Percentiles rank a stretch among this genome's conserved stretches.
phyloP scores from a whole-genome alignment of 225 moss, liverwort and hornwort genomes.

The Thuidium tamariscinum region DNA sequence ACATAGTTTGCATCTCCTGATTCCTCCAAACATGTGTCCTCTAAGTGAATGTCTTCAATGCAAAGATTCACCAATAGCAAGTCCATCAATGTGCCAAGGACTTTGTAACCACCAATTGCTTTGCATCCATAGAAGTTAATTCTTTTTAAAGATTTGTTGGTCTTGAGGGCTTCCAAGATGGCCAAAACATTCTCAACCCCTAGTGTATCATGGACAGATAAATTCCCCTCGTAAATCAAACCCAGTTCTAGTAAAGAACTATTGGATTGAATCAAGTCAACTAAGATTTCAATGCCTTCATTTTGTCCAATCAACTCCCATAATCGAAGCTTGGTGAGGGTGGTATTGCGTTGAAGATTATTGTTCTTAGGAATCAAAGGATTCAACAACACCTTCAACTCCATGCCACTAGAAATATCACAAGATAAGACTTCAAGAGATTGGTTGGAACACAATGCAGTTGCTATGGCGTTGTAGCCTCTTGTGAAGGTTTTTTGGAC shows the following conservation, averaged over 20 bases:
- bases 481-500: rapidly evolving
- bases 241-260: rapidly evolving
- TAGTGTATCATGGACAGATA: rapidly evolving
- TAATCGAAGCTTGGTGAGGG: rapidly evolving
- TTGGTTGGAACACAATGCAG: not conserved
- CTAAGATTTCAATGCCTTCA: not conserved
- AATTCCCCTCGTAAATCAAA: rapidly evolving
- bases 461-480: not conserved
- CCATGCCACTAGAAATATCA: not conserved
- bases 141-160: not conserved
- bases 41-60: not conserved
- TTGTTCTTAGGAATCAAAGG: not conserved
- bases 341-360: not conserved
- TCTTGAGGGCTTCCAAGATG: rapidly evolving
- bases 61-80: not conserved
- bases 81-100: not conserved
- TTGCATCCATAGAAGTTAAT: rapidly evolving
- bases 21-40: rapidly evolving
- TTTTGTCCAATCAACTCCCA: rapidly evolving
- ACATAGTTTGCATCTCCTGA: rapidly evolving
- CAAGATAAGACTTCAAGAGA: rapidly evolving
- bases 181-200: not conserved
- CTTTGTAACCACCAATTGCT: not conserved
- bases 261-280: not conserved
- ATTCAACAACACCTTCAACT: not conserved